These are phyloP conservation scores for Penicillium bovifimosum DNA, from an alignment of 495 filamentous ascomycete species.

Conservation along the genomic window DNA sequence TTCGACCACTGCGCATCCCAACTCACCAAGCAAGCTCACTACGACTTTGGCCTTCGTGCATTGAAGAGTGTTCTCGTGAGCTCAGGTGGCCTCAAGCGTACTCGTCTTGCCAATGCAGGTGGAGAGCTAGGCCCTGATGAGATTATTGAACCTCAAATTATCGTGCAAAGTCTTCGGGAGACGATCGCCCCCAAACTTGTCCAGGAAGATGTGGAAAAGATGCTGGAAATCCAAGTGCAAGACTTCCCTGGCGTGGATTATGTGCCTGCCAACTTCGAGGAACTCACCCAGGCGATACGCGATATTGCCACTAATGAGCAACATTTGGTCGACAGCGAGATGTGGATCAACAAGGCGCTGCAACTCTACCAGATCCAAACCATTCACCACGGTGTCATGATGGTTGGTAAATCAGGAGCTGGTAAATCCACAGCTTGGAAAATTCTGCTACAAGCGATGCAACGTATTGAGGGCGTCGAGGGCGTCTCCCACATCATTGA, in stretches of 20 bases:
- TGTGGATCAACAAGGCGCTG: slow-evolving; percentile 93
- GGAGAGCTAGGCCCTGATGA: slow-evolving; percentile 61
- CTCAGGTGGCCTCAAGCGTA: slow-evolving; percentile 91
- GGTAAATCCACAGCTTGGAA: slow-evolving; percentile 96
- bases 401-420: slow-evolving; percentile 93
- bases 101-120: slow-evolving; percentile 56
- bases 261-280: slow-evolving; percentile 75
- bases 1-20: slow-evolving; percentile 80
- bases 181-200: slow-evolving; percentile 98
- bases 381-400: slow-evolving; percentile 99
- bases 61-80: slow-evolving; percentile 97
- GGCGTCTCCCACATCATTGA: slow-evolving; percentile 97
- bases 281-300: slow-evolving; percentile 74
- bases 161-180: slow-evolving; percentile 96
- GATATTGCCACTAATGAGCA: slow-evolving; percentile 68
- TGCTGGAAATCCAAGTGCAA: slow-evolving; percentile 76
- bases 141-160: slow-evolving; percentile 90
- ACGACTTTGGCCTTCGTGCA: slow-evolving; percentile 96
- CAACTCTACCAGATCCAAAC: slow-evolving; percentile 96
- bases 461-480: slow-evolving; percentile 83
- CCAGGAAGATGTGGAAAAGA: slow-evolving; percentile 77
- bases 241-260: slow-evolving; percentile 93
- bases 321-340: slow-evolving; percentile 80
- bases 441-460: slow-evolving; percentile 86
- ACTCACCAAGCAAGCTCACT: slow-evolving; percentile 95